Evolutionary conservation across 108 stramenopile genomes (phyloP).

Genomic region (Chaetoceros tenuissimus): DNA sequence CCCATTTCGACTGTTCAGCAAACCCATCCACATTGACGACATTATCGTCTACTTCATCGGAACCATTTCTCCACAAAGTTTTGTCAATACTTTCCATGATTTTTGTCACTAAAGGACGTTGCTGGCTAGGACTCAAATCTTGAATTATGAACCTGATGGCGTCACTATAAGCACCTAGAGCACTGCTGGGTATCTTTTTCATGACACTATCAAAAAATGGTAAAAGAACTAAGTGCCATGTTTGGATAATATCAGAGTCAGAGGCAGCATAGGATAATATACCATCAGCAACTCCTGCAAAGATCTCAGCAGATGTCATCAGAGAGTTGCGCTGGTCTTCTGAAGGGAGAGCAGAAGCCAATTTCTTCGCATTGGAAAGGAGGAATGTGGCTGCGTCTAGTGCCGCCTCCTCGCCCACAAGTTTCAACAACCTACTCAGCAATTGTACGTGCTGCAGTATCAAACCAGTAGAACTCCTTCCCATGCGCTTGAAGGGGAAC

Average conservation of each 20-base stretch:
- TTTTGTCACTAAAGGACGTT: slow-evolving; percentile 50
- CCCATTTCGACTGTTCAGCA: slow-evolving; percentile 74
- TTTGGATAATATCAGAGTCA: slow-evolving; percentile 9
- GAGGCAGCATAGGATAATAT: slow-evolving; percentile 25
- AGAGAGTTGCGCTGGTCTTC: slow-evolving; percentile 87
- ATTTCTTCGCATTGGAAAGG: slow-evolving; percentile 45
- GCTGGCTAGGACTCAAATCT: slow-evolving; percentile 42
- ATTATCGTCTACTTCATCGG: slow-evolving; percentile 10
- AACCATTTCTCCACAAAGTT: slow-evolving; percentile 52
- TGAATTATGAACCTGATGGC: slow-evolving; percentile 64
- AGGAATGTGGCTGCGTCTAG: slow-evolving; percentile 35
- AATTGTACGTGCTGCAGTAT: slow-evolving; percentile 75
- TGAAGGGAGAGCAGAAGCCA: slow-evolving; percentile 68
- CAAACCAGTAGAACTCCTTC: slow-evolving; percentile 64
- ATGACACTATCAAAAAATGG: slow-evolving; percentile 77
- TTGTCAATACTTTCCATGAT: slow-evolving; percentile 47
- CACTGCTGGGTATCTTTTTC: slow-evolving; percentile 53
- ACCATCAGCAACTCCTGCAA: slow-evolving; percentile 61
- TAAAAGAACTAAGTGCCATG: slow-evolving; percentile 56
- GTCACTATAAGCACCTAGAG: slow-evolving; percentile 66
- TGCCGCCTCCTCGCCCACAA: slow-evolving; percentile 25
- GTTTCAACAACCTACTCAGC: slow-evolving; percentile 40
- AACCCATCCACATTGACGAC: slow-evolving; percentile 53
- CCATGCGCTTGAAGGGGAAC: slow-evolving; percentile 78
- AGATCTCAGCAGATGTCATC: slow-evolving; percentile 77